These are phyloP conservation scores for Aureoboletus auriporus DNA, from an alignment of 768 basidiomycete species.

Conservation along the genomic window DNA sequence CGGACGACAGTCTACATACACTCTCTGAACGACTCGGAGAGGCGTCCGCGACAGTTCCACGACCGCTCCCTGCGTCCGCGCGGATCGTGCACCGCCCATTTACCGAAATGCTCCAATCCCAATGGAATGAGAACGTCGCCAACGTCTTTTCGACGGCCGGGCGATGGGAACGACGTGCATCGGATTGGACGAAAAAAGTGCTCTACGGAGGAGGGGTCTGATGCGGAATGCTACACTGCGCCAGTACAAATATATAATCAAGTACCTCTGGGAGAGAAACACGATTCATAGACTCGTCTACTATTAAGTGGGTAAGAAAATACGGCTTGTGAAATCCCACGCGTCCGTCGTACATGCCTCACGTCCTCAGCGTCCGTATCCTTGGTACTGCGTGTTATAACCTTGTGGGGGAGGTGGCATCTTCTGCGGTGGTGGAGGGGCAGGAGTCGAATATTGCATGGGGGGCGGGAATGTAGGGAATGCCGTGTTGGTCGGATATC, in stretches of 20 bases:
- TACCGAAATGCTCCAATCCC: constrained; percentile 43
- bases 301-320: neutral
- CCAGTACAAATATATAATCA: neutral
- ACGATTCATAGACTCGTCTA: neutral
- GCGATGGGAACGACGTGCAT: constrained; percentile 43
- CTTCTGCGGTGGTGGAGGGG: constrained; percentile 18
- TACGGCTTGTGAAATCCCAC: neutral
- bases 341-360: neutral
- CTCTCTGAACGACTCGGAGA: constrained; percentile 50
- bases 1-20: constrained; percentile 38
- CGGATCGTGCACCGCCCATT: constrained; percentile 48
- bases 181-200: constrained; percentile 43
- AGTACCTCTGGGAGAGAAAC: neutral
- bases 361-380: constrained; percentile 24
- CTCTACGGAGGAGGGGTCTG: constrained; percentile 33
- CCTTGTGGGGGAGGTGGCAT: constrained; percentile 31
- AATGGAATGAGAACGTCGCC: constrained; percentile 59
- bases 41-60: constrained; percentile 42
- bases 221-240: no score
- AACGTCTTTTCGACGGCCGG: constrained; percentile 40
- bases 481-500: constrained; percentile 9
- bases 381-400: constrained; percentile 24
- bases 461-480: constrained; percentile 29
- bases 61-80: constrained; percentile 54
- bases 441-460: constrained; percentile 21